Conservation (phyloP, 768 basidiomycete species). For the Rhodotorula graminis region DNA sequence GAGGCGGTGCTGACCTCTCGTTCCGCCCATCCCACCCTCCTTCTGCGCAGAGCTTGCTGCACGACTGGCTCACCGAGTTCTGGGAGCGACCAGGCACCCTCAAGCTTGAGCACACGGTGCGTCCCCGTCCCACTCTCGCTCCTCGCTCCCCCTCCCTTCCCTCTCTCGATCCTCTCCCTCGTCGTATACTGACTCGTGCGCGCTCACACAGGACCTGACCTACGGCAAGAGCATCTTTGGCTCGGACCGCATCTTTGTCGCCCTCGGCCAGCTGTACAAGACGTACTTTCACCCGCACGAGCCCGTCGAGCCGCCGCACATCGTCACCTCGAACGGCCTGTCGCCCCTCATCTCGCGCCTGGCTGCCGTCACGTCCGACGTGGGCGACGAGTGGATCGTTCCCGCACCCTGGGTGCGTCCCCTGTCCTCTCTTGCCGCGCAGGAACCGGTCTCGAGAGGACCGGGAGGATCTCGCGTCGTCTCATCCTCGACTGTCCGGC, state of each 20-base stretch:
- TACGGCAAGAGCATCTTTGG: conserved; percentile 21
- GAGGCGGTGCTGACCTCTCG: background rate
- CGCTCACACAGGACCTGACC: conserved; percentile 13
- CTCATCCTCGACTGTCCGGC: no score
- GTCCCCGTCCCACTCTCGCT: background rate
- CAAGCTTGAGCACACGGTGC: conserved; percentile 3
- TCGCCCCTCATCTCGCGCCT: conserved; percentile 19
- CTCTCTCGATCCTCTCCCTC: background rate
- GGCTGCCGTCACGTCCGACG: conserved; percentile 13
- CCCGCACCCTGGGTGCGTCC: background rate
- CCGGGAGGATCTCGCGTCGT: no score
- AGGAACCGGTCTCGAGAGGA: no score
- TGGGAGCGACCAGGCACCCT: conserved; percentile 11
- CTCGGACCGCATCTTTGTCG: conserved; percentile 14
- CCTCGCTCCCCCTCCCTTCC: background rate
- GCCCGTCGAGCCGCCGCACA: conserved; percentile 13
- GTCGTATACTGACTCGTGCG: no score
- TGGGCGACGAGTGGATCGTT: conserved; percentile 19
- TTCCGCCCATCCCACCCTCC: background rate
- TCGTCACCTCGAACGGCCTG: conserved; percentile 25
- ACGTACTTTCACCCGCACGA: conserved; percentile 11
- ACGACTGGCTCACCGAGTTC: conserved; percentile 21
- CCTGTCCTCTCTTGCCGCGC: background rate
- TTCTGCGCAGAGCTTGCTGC: conserved; percentile 5
- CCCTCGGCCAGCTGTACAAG: conserved; percentile 2